A percentile compares a stretch with the other conserved stretches of the same genome.
These are phyloP conservation scores for Pseudogymnoascus verrucosus DNA, from an alignment of 2,329 filamentous ascomycete species.

Conservation along the genomic window DNA sequence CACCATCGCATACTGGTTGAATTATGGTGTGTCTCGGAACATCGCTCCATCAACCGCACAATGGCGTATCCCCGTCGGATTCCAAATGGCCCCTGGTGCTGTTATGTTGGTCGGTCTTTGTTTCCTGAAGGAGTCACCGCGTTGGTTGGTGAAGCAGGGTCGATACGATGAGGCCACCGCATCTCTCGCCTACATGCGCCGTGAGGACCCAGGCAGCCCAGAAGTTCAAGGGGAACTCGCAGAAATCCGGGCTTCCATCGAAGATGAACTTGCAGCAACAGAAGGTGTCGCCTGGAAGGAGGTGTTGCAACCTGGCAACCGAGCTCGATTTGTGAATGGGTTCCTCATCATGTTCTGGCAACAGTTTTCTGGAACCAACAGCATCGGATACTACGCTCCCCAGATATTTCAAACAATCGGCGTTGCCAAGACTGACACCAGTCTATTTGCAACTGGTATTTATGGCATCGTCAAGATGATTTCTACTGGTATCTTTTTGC, in stretches of 20 bases:
- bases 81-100: constrained; percentile 39
- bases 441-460: constrained; percentile 62
- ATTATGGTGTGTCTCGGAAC: constrained; percentile 38
- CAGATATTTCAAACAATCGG: constrained; percentile 61
- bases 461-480: constrained; percentile 64
- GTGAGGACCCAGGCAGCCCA: constrained; percentile 53
- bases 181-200: constrained; percentile 49
- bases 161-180: constrained; percentile 48
- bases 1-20: constrained; percentile 35
- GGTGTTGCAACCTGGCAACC: constrained; percentile 37
- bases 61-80: constrained; percentile 41
- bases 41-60: constrained; percentile 33
- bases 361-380: constrained; percentile 19
- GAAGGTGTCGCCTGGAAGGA: constrained; percentile 43
- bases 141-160: constrained; percentile 60
- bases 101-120: constrained; percentile 62
- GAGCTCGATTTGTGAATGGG: constrained; percentile 33
- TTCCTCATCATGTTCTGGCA: constrained; percentile 43
- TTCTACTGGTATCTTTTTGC: constrained; percentile 49
- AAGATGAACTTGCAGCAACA: constrained; percentile 64
- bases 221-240: constrained; percentile 50
- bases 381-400: constrained; percentile 22
- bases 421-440: constrained; percentile 45
- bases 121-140: constrained; percentile 60
- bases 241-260: constrained; percentile 56